Percentiles rank a stretch among this genome's conserved stretches.
Conservation (phyloP, 768 basidiomycete genomes). For the Termitomyces sp. region DNA sequence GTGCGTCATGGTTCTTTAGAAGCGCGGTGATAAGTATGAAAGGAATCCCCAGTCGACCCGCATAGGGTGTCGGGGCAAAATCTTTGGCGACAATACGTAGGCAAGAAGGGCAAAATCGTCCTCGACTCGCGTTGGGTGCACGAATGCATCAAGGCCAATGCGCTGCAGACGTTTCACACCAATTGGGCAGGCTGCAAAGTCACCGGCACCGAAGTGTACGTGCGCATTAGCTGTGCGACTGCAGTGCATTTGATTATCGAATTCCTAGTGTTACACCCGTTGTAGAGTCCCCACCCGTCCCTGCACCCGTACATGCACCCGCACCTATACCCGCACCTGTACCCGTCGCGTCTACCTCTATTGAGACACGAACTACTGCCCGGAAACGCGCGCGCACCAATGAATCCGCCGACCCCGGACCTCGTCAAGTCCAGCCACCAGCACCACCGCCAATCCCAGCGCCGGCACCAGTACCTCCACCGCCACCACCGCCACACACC, state of each 20-base stretch:
- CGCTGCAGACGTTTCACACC: conserved; percentile 69
- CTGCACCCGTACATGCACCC: conserved; percentile 9
- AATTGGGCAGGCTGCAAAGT: conserved; percentile 85
- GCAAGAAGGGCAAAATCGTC: conserved; percentile 78
- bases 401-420: conserved; percentile 3
- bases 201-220: conserved; percentile 68
- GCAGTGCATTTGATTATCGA: neutral
- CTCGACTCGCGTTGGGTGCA: conserved; percentile 72
- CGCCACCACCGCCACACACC: conserved; percentile 14
- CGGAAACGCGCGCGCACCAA: conserved; percentile 10
- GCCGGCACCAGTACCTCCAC: conserved; percentile 7
- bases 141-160: conserved; percentile 67
- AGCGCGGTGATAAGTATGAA: conserved; percentile 1
- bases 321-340: conserved; percentile 4
- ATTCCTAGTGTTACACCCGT: conserved; percentile 13
- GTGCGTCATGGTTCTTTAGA: conserved; percentile 35
- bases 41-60: conserved; percentile 60
- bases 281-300: conserved; percentile 13
- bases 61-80: conserved; percentile 78
- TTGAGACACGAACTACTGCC: conserved; percentile 6
- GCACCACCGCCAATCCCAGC: no score
- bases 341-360: conserved; percentile 3
- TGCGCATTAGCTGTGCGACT: conserved; percentile 6
- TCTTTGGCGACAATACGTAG: conserved; percentile 72
- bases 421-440: conserved; percentile 15